These are phyloP conservation scores for Barnettozyma wickerhamii DNA, from an alignment of 805 yeast genomes.

Conservation along the genomic window DNA sequence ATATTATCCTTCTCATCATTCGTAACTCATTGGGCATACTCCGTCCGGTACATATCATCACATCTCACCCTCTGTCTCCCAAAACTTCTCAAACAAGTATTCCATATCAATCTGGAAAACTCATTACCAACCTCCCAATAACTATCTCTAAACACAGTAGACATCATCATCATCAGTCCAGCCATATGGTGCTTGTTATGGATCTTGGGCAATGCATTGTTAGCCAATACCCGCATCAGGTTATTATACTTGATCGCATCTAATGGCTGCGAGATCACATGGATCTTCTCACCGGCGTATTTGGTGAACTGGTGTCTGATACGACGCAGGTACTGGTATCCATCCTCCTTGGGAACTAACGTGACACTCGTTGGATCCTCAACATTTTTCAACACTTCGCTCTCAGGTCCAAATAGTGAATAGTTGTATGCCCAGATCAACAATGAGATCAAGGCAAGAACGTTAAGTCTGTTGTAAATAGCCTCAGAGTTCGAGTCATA, in stretches of 20 bases:
- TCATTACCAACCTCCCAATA: slow-evolving; percentile 58
- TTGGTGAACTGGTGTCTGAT: slow-evolving; percentile 39
- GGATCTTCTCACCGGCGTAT: slow-evolving; percentile 28
- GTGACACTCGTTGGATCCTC: slow-evolving; percentile 16
- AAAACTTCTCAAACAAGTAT: slow-evolving; percentile 50
- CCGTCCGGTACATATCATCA: slow-evolving; percentile 42
- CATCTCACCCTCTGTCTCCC: slow-evolving; percentile 45
- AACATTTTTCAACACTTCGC: slow-evolving; percentile 23
- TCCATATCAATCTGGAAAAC: slow-evolving; percentile 45
- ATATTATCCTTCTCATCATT: too few relatives aligned
- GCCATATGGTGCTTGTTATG: slow-evolving; percentile 44
- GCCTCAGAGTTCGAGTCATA: slow-evolving; percentile 52
- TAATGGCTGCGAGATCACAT: slow-evolving; percentile 28
- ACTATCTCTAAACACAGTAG: slow-evolving; percentile 35
- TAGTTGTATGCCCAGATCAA: slow-evolving; percentile 51
- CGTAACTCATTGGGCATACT: too few relatives aligned
- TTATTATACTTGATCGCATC: slow-evolving; percentile 37
- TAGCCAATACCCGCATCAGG: slow-evolving; percentile 37
- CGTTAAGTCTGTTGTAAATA: slow-evolving; percentile 35
- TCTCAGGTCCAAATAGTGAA: slow-evolving; percentile 44
- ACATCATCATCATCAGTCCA: slow-evolving; percentile 49
- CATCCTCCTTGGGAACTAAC: slow-evolving; percentile 41
- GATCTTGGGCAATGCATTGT: slow-evolving; percentile 32
- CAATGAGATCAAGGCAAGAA: slow-evolving; percentile 28
- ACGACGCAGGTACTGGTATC: slow-evolving; percentile 45